Evolutionary conservation across 441 rosid species (phyloP).

Genomic region (Metrosideros polymorpha): DNA sequence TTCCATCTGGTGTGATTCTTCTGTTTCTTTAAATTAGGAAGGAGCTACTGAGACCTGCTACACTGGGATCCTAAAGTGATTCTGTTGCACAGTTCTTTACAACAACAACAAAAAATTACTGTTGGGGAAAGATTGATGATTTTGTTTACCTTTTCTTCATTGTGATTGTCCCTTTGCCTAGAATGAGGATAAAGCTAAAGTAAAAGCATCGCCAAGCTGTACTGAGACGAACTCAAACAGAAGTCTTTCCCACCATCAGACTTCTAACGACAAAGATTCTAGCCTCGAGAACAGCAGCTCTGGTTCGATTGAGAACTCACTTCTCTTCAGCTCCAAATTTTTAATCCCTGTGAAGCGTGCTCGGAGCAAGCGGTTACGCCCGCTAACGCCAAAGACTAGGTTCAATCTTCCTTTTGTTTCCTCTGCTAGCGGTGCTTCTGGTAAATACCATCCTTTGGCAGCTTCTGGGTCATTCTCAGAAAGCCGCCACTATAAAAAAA

Average conservation of each 20-base stretch:
- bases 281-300: slow-evolving; percentile 54
- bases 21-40: not conserved
- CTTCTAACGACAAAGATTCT: slow-evolving; percentile 32
- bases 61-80: not conserved
- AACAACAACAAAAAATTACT: not conserved
- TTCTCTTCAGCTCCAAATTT: slow-evolving; percentile 14
- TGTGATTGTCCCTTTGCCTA: not conserved
- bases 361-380: slow-evolving; percentile 68
- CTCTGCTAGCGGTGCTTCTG: slow-evolving; percentile 5
- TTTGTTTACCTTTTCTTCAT: not conserved
- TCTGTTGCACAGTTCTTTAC: not conserved
- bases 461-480: slow-evolving; percentile 28
- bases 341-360: slow-evolving; percentile 56
- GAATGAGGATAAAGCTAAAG: slow-evolving; percentile 24
- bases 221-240: slow-evolving; percentile 26
- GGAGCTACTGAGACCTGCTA: not conserved
- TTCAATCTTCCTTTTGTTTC: slow-evolving; percentile 15
- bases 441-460: slow-evolving; percentile 6
- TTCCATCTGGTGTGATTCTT: not conserved
- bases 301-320: slow-evolving; percentile 41
- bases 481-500: slow-evolving; percentile 19
- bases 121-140: not conserved
- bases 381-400: slow-evolving; percentile 16
- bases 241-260: slow-evolving; percentile 10
- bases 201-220: slow-evolving; percentile 26